Evolutionary conservation across 1,284 basidiomycete genomes (phyloP).

Genomic region (Microbotryum silenes-acaulis): DNA sequence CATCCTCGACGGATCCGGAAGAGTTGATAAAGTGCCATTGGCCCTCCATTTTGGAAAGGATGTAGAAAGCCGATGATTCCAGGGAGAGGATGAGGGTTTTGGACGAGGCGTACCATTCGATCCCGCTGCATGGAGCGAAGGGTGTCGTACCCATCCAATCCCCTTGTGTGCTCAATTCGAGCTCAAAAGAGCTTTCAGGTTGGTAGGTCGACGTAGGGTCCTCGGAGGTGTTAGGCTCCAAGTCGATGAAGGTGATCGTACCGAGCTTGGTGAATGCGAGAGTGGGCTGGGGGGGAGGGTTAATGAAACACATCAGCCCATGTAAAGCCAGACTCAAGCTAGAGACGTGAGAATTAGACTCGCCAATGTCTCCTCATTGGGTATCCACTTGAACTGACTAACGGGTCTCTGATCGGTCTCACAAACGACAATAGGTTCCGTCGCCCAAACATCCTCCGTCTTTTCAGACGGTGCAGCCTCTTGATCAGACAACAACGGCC

Average conservation of each 20-base stretch:
- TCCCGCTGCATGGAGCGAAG: constrained; percentile 11
- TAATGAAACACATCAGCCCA: too few species aligned
- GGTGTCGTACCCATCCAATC: constrained; percentile 16
- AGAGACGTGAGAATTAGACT: neutral
- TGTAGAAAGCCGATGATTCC: constrained; percentile 4
- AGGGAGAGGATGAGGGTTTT: constrained; percentile 10
- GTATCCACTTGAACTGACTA: constrained; percentile 18
- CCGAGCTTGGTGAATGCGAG: constrained; percentile 22
- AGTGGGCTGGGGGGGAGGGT: neutral
- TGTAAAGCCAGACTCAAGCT: neutral
- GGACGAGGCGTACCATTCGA: neutral
- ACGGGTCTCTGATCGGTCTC: constrained; percentile 9
- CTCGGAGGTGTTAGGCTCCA: neutral
- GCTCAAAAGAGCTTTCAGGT: neutral
- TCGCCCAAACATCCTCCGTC: neutral
- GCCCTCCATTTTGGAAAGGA: neutral
- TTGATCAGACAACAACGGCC: neutral
- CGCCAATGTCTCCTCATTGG: neutral
- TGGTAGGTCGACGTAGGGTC: neutral
- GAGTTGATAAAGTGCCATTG: neutral
- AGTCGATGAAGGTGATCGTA: constrained; percentile 1
- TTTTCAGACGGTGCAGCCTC: neutral
- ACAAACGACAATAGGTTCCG: neutral
- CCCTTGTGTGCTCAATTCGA: neutral
- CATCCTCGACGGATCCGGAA: neutral